Evolutionary conservation across 2,329 filamentous ascomycete genomes (phyloP), one percentile per base, ranked within the genome.

Genomic region (Penicillium sp.): DNA sequence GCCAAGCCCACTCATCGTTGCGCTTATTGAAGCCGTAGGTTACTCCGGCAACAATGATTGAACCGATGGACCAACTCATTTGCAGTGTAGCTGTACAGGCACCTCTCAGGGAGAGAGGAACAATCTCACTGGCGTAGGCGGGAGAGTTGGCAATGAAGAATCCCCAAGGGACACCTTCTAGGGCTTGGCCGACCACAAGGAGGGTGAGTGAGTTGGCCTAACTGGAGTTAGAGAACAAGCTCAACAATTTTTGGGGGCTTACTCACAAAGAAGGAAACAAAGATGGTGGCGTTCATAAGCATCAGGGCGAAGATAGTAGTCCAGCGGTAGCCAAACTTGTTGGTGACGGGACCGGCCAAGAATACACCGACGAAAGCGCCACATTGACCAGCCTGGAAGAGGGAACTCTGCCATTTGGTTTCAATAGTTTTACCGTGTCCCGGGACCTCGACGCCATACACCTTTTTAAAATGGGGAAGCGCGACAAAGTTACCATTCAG

Each of bases 331-430:
- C 83, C 83, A 60, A 85, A 76, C 2, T 71, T 60, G 67, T 76
- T 84, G 61, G 83, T 86, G 48, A 86, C 65, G n/a, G 83, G 83
- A 44, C 84, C 84, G 38, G 83, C 82, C 38, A 86, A 57, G 60
- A 80, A 81, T 52, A 84, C 82, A 50, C 84, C 83, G 54, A 85
- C 77, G 39, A 86, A 74, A 15, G 84, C 84, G 70, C 84, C 84
- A 52, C 83, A 70, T 54, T 79, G 83, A 3, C 83, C 83, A 40
- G 75, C 75, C 54, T 77, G 72, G 60, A 82, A 80, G 16, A 86
- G 77, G 0, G 83, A 80, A 53, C 78, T 82, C 66, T 85, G 82
- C 77, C 77, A 79, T 45, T 67, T 65, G 15, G 75, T 77, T 25
- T 71, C 69, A 23, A 79, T 77, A 13, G 66, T 62, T 0, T 37